Conservation (phyloP, 148 eudicot species). For the Rheum nobile region DNA sequence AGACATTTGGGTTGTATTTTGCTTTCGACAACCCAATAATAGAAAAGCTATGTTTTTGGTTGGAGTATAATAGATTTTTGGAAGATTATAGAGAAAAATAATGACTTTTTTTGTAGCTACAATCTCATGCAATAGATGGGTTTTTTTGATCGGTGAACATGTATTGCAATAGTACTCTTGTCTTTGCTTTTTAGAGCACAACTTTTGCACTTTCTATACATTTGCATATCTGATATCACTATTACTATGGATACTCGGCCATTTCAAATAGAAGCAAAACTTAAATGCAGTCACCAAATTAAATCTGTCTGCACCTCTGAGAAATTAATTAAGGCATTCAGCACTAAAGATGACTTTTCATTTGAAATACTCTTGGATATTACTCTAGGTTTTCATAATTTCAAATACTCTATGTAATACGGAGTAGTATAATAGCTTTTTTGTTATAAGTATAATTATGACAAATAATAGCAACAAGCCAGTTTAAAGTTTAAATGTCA, state of each 20-base stretch:
- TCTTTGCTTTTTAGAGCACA: conserved; percentile 3
- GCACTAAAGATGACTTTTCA: too few relatives aligned
- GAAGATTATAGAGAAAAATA: neutral
- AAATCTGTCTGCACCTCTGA: neutral
- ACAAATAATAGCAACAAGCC: too few relatives aligned
- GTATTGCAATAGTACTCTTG: neutral
- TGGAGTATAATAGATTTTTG: neutral
- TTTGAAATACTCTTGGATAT: too few relatives aligned
- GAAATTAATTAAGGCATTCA: too few relatives aligned
- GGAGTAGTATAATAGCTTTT: too few relatives aligned
- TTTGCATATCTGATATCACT: neutral
- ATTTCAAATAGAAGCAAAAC: neutral
- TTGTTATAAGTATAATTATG: too few relatives aligned
- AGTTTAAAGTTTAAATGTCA: too few relatives aligned
- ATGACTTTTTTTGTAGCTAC: neutral
- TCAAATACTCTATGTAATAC: too few relatives aligned
- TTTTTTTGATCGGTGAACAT: neutral
- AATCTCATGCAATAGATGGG: neutral
- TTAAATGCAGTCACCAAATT: neutral
- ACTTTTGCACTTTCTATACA: neutral
- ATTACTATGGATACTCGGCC: neutral
- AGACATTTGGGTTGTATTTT: too few relatives aligned
- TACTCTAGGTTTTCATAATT: too few relatives aligned
- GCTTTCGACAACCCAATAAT: neutral
- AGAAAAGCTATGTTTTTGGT: neutral